Evolutionary conservation across 2,329 filamentous ascomycete genomes (phyloP), one percentile per base, ranked within the genome.

Genomic region (Setomelanomma holmii): DNA sequence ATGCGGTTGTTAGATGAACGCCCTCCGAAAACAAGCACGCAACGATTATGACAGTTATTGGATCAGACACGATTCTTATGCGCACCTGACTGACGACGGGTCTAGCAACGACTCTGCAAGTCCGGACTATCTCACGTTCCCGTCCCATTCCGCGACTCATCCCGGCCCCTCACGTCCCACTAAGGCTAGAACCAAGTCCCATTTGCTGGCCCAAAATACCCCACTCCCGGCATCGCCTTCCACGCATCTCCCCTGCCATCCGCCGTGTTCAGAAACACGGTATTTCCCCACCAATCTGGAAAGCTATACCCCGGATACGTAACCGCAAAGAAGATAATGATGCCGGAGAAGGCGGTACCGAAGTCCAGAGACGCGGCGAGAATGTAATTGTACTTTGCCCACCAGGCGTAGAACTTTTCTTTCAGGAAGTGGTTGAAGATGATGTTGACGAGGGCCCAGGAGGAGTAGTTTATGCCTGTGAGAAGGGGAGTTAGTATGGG

Each of bases 211-310:
- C 20, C 44, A 44, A 12, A 33, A 10, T 22, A 19, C 22, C 19
- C 27, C 14, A 10, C 19, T n/a, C 10, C 19, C 34, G 12, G 35
- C 33, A n/a, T 39, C 33, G 11, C 30, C 33, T 20, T 35, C 20
- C 33, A 17, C 14, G 20, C 34, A 45, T 36, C 33, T 22, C 38
- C 46, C 40, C 45, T 49, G 40, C 38, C 45, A 36, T 30, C 43
- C 21, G 34, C 14, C 5, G 34, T 36, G 4, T 36, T 36, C 14
- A n/a, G 4, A 16, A 36, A n/a, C 2, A 36, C 16, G 3, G 34
- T 36, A 7, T n/a, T 36, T 4, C 34, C 34, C 23, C 39, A 41
- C 20, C 22, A 41, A 14, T 23, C 34, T 3, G 34, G 34, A 7
- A 36, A 16, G 7, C 7, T 7, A 16, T n/a, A n/a, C 8, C 23